Base-by-base conservation (phyloP, 805 yeast species). In the Starmerella riodocensis region DNA sequence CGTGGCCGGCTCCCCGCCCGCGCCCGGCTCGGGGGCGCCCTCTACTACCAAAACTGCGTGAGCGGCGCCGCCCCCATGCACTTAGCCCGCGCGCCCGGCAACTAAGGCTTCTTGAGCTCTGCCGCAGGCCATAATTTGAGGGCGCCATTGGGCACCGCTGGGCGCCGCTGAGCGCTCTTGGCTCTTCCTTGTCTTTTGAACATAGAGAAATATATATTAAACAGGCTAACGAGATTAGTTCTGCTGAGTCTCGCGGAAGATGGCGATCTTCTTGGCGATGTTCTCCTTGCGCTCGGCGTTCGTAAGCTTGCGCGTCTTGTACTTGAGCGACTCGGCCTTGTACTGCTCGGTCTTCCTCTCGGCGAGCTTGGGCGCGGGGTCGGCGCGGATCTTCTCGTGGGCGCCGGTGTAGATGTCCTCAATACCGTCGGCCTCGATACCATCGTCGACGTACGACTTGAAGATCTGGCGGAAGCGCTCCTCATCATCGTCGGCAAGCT, bases 401-500 rank as follows among this genome's bases (percentile, higher is more conserved):
- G 98, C 98, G 60, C 76, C 79, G 53, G 74, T 58, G 86, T 88
- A 91, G 67, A 91, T 65, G 63, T 91, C 98, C 76, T 91, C 98
- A 57, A 91, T 64, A 55, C 79, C 82, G 62, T 91, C 98, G 58
- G 97, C 91, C 67, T 91, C 97, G 60, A 91, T 74, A 67, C 84
- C 97, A 62, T 88, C 96, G 58, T 78, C 94, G 57, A 91, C 67
- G 88, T 91, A 91, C 61, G 85, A 76, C 74, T 81, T 78, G 93
- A 88, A 88, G 65, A 88, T 75, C 64, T 82, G 76, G 69, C 78
- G 77, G 94, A 77, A 88, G 74, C 91, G 88, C 77, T 88, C 98
- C 76, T 88, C 98, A 80, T 88, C 98, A 69, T 88, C 98, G 63
- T 91, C 98, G 69, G 91, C 88, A 67, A 91, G 82, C 76, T 88